phyloP scores from a whole-genome alignment of 179 eudicot species.

The Amaranthus tricolor region DNA sequence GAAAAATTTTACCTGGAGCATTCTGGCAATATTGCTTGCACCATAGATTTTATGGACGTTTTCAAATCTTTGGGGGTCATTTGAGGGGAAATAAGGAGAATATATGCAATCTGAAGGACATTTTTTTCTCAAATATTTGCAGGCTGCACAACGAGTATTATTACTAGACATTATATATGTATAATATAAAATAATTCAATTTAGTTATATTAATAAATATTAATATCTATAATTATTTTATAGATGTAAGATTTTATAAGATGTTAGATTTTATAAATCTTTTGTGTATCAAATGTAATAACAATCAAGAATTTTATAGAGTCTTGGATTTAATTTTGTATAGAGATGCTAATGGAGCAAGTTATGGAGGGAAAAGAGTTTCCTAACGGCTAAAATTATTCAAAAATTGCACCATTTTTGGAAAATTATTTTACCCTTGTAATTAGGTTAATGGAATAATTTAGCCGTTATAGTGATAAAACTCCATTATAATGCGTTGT shows the following conservation, averaged over 20 bases:
- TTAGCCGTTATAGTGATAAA: neutral
- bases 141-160: constrained; percentile 36
- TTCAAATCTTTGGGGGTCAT: constrained; percentile 25
- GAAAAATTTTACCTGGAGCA: constrained; percentile 31
- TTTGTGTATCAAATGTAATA: neutral
- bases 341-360: neutral
- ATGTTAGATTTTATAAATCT: constrained; percentile 1
- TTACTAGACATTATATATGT: neutral
- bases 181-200: too few relatives aligned
- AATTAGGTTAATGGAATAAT: too few relatives aligned
- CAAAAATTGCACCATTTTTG: neutral
- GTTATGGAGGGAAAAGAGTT: constrained; percentile 12
- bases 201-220: constrained; percentile 4
- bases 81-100: constrained; percentile 32
- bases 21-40: constrained; percentile 33
- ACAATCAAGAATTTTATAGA: neutral
- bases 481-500: neutral
- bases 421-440: neutral
- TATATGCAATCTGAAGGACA: constrained; percentile 36
- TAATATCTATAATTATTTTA: neutral
- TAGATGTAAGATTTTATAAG: neutral
- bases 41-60: constrained; percentile 37
- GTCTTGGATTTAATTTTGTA: neutral
- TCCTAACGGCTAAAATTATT: constrained; percentile 12
- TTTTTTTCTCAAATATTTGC: constrained; percentile 38